These are phyloP conservation scores for Pezizomycotina sp. DNA, from an alignment of 2,329 filamentous ascomycete genomes.

Conservation along the genomic window DNA sequence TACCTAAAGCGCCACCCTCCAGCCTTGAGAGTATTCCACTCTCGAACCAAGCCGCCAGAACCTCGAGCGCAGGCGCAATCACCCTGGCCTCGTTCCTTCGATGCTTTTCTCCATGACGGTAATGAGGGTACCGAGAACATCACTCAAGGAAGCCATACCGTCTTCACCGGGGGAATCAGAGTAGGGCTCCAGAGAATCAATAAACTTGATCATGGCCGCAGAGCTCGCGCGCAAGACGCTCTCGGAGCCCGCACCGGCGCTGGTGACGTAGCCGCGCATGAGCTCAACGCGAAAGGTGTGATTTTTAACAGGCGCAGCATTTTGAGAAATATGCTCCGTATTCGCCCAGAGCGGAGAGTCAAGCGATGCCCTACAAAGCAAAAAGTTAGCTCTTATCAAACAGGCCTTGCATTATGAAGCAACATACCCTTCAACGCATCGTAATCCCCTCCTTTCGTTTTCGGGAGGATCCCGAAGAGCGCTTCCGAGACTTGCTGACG, in stretches of 20 bases:
- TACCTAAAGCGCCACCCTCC: conserved; percentile 19
- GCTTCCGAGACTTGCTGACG: conserved; percentile 48
- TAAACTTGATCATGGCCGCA: conserved; percentile 42
- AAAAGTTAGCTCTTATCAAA: conserved; percentile 18
- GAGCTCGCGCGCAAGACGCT: conserved; percentile 54
- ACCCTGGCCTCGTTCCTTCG: conserved; percentile 46
- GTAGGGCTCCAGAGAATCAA: conserved; percentile 26
- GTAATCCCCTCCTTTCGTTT: conserved; percentile 8
- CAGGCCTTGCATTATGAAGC: no score
- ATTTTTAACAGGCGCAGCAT: conserved; percentile 34
- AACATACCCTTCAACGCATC: conserved; percentile 17
- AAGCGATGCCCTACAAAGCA: conserved; percentile 26
- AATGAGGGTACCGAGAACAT: conserved; percentile 28
- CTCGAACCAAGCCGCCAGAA: conserved; percentile 37
- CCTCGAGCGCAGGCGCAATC: conserved; percentile 48
- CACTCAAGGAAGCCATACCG: conserved; percentile 31
- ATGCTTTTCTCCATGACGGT: conserved; percentile 20
- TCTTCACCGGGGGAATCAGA: conserved; percentile 21
- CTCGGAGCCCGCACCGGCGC: conserved; percentile 63
- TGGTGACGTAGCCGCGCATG: conserved; percentile 52
- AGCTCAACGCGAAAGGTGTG: conserved; percentile 33
- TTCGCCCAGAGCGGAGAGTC: conserved; percentile 26
- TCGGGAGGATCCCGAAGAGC: conserved; percentile 32
- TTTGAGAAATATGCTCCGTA: conserved; percentile 45
- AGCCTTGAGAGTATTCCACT: conserved; percentile 35